phyloP scores from a whole-genome alignment of 345 rosid genomes.

The Raphanus raphanistrum region DNA sequence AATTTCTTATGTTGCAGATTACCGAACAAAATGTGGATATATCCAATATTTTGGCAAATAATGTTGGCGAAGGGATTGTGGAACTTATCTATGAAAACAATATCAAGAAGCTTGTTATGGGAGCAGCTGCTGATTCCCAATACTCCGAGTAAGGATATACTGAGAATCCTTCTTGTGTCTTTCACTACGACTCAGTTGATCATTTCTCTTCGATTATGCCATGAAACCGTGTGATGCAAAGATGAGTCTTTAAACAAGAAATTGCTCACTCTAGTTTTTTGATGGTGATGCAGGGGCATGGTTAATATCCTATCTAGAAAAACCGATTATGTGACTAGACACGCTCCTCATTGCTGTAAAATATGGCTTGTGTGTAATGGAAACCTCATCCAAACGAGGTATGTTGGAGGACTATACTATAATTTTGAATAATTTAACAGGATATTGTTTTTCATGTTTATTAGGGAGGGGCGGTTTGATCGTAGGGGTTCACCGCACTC shows the following conservation, averaged over 20 bases:
- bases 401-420: too few relatives aligned
- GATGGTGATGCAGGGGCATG: conserved; percentile 54
- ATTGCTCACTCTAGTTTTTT: background rate
- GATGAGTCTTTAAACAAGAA: conserved; percentile 7
- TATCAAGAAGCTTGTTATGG: conserved; percentile 61
- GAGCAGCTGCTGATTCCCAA: conserved; percentile 64
- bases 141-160: conserved; percentile 44
- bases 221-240: background rate
- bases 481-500: too few relatives aligned
- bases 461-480: too few relatives aligned
- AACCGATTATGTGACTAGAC: conserved; percentile 49
- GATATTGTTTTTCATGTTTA: too few relatives aligned
- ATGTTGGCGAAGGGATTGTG: conserved; percentile 60
- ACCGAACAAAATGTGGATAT: conserved; percentile 39
- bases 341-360: conserved; percentile 45
- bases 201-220: background rate
- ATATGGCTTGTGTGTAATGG: conserved; percentile 75
- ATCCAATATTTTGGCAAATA: conserved; percentile 36
- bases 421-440: too few relatives aligned
- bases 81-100: conserved; percentile 52
- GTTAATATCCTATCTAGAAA: conserved; percentile 48
- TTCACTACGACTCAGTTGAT: background rate
- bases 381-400: conserved; percentile 56
- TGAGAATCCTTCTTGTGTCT: background rate
- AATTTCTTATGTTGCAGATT: conserved; percentile 43